phyloP scores from a whole-genome alignment of 768 basidiomycete species.

The Serendipita sp. region DNA sequence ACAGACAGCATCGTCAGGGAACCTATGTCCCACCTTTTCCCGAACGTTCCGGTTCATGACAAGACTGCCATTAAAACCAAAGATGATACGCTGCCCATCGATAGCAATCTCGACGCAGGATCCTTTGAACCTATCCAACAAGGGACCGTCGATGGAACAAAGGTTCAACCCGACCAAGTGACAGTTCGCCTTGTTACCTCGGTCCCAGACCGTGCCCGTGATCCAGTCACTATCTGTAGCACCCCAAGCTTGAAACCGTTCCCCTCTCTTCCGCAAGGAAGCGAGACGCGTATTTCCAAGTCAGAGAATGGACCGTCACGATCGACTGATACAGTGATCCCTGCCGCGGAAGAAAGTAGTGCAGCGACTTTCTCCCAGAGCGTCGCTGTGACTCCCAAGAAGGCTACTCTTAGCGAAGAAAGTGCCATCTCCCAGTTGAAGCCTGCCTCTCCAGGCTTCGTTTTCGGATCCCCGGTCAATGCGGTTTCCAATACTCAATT shows the following conservation, averaged over 20 bases:
- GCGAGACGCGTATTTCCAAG: too few species aligned
- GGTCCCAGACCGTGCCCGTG: neutral
- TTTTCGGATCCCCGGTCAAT: conserved; percentile 64
- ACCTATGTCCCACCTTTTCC: neutral
- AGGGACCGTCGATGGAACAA: neutral
- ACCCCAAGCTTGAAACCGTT: too few species aligned
- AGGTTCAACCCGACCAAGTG: neutral
- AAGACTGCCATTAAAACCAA: neutral
- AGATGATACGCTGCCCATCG: neutral
- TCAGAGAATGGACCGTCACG: too few species aligned
- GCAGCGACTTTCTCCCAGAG: too few species aligned
- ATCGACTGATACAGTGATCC: too few species aligned
- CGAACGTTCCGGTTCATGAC: neutral
- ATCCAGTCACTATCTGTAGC: too few species aligned
- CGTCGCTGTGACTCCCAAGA: neutral
- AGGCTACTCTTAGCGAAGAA: neutral
- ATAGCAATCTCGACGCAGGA: neutral
- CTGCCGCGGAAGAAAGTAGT: too few species aligned
- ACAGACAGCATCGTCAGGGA: conserved; percentile 4
- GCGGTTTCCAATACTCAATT: conserved; percentile 52
- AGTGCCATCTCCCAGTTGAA: neutral
- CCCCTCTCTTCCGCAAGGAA: too few species aligned
- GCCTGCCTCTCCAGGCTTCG: conserved; percentile 25
- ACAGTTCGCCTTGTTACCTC: conserved; percentile 13
- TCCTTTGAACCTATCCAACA: neutral